Percentiles rank a stretch among this genome's conserved stretches.
Conservation (phyloP, 2,329 filamentous ascomycete species). For the Paraphoma chrysanthemicola region DNA sequence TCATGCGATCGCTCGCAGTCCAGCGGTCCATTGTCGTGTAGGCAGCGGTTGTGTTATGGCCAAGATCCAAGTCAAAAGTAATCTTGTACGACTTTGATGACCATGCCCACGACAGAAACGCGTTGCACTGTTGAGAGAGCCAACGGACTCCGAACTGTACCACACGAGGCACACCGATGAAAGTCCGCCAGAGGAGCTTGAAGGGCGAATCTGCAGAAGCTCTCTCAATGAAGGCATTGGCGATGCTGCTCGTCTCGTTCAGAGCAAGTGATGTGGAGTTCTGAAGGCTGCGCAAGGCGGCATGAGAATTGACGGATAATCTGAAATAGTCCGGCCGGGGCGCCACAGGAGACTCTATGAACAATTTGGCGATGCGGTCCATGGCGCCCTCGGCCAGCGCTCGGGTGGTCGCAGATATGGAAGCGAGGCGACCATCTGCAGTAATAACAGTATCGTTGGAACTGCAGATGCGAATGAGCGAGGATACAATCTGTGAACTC, state of each 20-base stretch:
- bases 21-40: slow-evolving; percentile 49
- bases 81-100: slow-evolving; percentile 46
- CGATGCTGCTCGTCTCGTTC: slow-evolving; percentile 37
- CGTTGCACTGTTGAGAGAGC: slow-evolving; percentile 15
- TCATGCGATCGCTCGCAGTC: slow-evolving; percentile 63
- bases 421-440: slow-evolving; percentile 23
- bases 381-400: slow-evolving; percentile 44
- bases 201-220: slow-evolving; percentile 28
- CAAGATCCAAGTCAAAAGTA: slow-evolving; percentile 41
- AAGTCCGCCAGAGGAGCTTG: slow-evolving; percentile 19
- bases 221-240: slow-evolving; percentile 32
- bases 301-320: slow-evolving; percentile 47
- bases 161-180: slow-evolving; percentile 21
- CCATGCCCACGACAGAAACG: slow-evolving; percentile 35
- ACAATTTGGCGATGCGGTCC: slow-evolving; percentile 41
- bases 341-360: slow-evolving; percentile 34
- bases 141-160: slow-evolving; percentile 7
- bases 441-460: slow-evolving; percentile 23
- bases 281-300: slow-evolving; percentile 46
- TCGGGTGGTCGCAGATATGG: slow-evolving; percentile 38
- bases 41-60: slow-evolving; percentile 23
- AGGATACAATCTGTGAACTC: slow-evolving; percentile 36
- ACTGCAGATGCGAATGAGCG: slow-evolving; percentile 27
- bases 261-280: slow-evolving; percentile 43
- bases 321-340: slow-evolving; percentile 42